Conservation (phyloP, 164 flowering plant genomes). For the Tinospora cordifolia region DNA sequence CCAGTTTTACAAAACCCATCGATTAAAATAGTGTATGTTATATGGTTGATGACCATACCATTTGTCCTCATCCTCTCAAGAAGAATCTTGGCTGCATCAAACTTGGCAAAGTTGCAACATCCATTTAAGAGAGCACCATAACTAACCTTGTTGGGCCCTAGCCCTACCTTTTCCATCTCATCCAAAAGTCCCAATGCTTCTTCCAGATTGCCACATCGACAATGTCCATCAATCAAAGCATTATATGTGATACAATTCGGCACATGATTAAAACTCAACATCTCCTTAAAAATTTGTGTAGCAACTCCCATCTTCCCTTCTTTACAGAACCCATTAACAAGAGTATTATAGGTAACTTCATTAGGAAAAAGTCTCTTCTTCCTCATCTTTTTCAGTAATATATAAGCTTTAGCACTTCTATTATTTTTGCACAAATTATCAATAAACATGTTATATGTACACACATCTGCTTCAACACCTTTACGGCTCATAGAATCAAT, state of each 20-base stretch:
- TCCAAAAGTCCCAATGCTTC: constrained; percentile 51
- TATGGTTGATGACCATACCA: constrained; percentile 32
- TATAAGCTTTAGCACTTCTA: constrained; percentile 61
- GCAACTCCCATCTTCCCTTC: constrained; percentile 69
- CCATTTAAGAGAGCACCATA: constrained; percentile 71
- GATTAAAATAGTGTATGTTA: constrained; percentile 50
- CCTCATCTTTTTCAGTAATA: constrained; percentile 67
- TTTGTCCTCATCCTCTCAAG: constrained; percentile 41
- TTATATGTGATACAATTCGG: constrained; percentile 65
- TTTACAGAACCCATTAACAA: constrained; percentile 66
- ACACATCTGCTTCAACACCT: constrained; percentile 65
- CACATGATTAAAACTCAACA: constrained; percentile 39
- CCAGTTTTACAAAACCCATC: constrained; percentile 58
- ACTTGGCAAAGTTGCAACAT: constrained; percentile 44
- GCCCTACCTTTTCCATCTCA: constrained; percentile 50
- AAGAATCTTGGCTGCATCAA: constrained; percentile 42
- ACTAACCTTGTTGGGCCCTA: constrained; percentile 52
- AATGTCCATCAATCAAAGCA: constrained; percentile 58
- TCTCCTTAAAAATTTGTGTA: constrained; percentile 44
- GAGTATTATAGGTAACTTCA: constrained; percentile 66
- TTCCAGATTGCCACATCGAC: constrained; percentile 40
- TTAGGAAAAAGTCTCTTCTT: constrained; percentile 50
- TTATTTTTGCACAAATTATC: constrained; percentile 54
- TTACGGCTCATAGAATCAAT: constrained; percentile 55
- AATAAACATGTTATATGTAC: constrained; percentile 68